Conservation (phyloP, 352 stramenopile genomes). For the Phytophthora pistaciae region DNA sequence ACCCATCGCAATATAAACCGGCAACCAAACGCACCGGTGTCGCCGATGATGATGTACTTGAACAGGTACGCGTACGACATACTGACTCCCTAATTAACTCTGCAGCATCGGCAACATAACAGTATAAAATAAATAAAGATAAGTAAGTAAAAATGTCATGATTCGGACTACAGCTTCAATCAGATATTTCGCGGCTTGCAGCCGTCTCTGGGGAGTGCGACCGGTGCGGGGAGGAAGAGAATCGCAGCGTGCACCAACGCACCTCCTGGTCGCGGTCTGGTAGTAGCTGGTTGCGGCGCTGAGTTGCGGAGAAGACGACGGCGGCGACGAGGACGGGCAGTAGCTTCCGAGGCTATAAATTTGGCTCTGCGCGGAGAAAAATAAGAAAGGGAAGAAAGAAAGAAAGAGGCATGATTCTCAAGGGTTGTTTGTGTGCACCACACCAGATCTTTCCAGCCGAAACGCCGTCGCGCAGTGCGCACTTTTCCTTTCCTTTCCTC, state of each 20-base stretch:
- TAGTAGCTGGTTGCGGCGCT: constrained; percentile 11
- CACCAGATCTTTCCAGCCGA: constrained; percentile 35
- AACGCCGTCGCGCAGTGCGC: no score
- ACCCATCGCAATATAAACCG: background rate
- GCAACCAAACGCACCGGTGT: constrained; percentile 87
- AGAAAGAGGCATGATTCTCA: constrained; percentile 17
- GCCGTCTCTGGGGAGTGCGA: background rate
- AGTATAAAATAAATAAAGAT: constrained; percentile 2
- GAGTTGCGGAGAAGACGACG: constrained; percentile 5
- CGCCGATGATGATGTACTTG: constrained; percentile 99
- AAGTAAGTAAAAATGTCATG: background rate
- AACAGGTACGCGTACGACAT: constrained; percentile 98
- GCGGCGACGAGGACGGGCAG: background rate
- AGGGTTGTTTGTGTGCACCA: constrained; percentile 24
- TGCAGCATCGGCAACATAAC: background rate
- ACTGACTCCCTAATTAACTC: constrained; percentile 1
- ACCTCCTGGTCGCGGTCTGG: constrained; percentile 23
- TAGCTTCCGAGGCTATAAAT: constrained; percentile 4
- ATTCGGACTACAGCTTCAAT: background rate
- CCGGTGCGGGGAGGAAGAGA: background rate
- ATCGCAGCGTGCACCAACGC: constrained; percentile 3
- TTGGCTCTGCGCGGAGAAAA: constrained; percentile 23
- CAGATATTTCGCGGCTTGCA: constrained; percentile 10
- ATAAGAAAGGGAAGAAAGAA: constrained; percentile 35
- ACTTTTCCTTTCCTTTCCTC: no score